Evolutionary conservation across 192 early-diverging fungal genomes (phyloP), one percentile per base, ranked within the genome.

Genomic region (Entomortierella chlamydospora): DNA sequence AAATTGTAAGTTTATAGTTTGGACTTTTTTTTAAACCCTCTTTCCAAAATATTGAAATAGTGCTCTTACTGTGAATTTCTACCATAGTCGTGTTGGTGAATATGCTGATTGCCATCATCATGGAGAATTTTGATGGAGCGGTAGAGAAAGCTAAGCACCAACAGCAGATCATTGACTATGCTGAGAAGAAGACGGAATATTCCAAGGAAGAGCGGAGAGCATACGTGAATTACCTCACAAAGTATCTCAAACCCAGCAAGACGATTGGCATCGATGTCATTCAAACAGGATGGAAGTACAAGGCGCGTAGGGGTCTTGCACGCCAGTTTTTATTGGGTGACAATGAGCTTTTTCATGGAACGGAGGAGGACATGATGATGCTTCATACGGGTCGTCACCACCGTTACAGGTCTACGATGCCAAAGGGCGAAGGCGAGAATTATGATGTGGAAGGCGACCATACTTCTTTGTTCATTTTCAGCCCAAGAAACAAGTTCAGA

Each of bases 101-200:
- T 57, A 90, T 90, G 89, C 81, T 90, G 26, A 89, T 90, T 61
- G 87, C 87, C n/a, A 83, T 90, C 43, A 72, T 90, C 23, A 86
- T 87, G 84, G 89, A 90, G 64, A 90, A 90, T 57, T 90, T 90
- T 70, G 89, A 87, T 50, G 87, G 83, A 6, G 68, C 63, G 9
- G 83, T 80, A 0, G 89, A 90, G 67, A 83, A 83, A 47, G 83
- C 85, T 13, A 90, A 87, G 61, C 81, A 83, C 25, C 65, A 81
- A 42, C 81, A 79, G 9, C 89, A 90, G 65, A 65, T 90, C 20
- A 55, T 82, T 47, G 72, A 81, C 43, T 90, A 73, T 61, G 70
- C 82, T 2, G 18, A 68, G 10, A 82, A 73, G 47, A 63, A n/a
- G n/a, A n/a, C 79, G 23, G 73, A 78, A 15, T 61, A 64, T 25